Percentiles rank a stretch among this genome's conserved stretches.
Conservation (phyloP, 192 early-diverging fungal species). For the Chytriomyces sp. region DNA sequence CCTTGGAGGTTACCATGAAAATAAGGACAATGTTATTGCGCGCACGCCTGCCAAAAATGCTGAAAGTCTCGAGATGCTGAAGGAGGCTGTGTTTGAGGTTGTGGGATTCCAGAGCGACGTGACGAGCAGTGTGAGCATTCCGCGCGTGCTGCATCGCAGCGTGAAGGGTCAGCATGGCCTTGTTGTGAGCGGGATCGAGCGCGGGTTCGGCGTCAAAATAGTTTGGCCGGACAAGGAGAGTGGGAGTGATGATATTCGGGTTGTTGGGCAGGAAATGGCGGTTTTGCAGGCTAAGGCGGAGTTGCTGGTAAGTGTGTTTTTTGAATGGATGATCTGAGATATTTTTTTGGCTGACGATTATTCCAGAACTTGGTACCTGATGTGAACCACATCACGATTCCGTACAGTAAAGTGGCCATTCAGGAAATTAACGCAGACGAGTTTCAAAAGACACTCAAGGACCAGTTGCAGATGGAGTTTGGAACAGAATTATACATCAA, state of each 20-base stretch:
- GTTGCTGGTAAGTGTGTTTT: slow-evolving; percentile 48
- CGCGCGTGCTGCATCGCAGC: slow-evolving; percentile 59
- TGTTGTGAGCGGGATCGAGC: slow-evolving; percentile 57
- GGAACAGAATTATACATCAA: slow-evolving; percentile 40
- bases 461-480: slow-evolving; percentile 31
- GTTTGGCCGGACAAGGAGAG: slow-evolving; percentile 68
- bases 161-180: slow-evolving; percentile 53
- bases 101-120: slow-evolving; percentile 52
- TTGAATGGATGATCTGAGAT: neutral
- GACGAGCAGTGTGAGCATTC: slow-evolving; percentile 52
- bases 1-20: slow-evolving; percentile 77
- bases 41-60: slow-evolving; percentile 77
- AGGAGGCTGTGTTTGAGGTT: slow-evolving; percentile 68
- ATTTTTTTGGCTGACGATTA: neutral
- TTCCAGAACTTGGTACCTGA: slow-evolving; percentile 56
- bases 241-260: slow-evolving; percentile 57
- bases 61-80: slow-evolving; percentile 61
- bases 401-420: slow-evolving; percentile 43
- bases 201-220: slow-evolving; percentile 59
- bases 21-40: slow-evolving; percentile 81
- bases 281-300: slow-evolving; percentile 58
- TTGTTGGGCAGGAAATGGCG: slow-evolving; percentile 62
- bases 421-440: slow-evolving; percentile 50
- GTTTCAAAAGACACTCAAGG: slow-evolving; percentile 36
- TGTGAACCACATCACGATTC: slow-evolving; percentile 54